Evolutionary conservation across 345 rosid genomes (phyloP).

Genomic region (Eucalyptus virginea): DNA sequence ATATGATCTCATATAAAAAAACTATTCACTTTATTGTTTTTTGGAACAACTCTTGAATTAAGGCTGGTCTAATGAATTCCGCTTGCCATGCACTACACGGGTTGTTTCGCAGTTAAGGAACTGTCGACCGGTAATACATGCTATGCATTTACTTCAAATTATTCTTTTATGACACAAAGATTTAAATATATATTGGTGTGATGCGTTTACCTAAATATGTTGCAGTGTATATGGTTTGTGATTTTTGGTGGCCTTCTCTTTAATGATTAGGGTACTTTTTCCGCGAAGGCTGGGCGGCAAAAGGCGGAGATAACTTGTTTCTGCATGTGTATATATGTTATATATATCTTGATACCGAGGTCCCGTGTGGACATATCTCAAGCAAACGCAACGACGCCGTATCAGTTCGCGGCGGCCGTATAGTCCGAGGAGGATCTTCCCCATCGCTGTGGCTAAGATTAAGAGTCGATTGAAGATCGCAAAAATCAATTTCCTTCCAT

Average conservation of each 20-base stretch:
- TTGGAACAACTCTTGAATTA: too few relatives aligned
- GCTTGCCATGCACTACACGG: fast-evolving
- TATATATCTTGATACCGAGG: background rate
- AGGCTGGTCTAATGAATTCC: fast-evolving
- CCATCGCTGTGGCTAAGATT: background rate
- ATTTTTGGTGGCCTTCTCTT: too few relatives aligned
- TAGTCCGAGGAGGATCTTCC: background rate
- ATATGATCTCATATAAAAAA: fast-evolving
- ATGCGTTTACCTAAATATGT: too few relatives aligned
- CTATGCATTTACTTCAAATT: fast-evolving
- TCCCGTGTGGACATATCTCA: background rate
- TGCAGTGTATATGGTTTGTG: too few relatives aligned
- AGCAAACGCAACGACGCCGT: background rate
- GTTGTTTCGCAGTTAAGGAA: fast-evolving
- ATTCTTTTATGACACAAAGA: fast-evolving
- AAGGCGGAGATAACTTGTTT: background rate
- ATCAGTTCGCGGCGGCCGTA: background rate
- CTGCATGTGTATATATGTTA: too few relatives aligned
- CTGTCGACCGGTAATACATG: fast-evolving
- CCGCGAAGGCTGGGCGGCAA: background rate
- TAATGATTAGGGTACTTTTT: background rate
- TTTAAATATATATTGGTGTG: too few relatives aligned
- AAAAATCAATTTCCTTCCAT: background rate
- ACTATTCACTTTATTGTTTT: fast-evolving
- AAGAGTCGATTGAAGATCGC: background rate